Evolutionary conservation across 129 eudicot genomes (phyloP), one percentile per base, ranked within the genome.

Genomic region (Ambrosia artemisiifolia): DNA sequence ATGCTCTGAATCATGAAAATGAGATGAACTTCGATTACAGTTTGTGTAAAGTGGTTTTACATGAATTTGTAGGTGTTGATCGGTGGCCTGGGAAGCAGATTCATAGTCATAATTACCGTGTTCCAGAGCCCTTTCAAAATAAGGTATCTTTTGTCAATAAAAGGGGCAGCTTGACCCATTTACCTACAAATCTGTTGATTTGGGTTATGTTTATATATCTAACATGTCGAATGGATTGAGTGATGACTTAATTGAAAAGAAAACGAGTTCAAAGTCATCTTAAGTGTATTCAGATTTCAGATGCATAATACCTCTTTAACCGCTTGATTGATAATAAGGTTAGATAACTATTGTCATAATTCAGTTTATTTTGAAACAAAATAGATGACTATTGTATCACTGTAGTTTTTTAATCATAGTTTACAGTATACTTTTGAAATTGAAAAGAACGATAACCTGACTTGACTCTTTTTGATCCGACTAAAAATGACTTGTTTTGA

Each of bases 51-150:
- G 30, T n/a, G 36, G 54, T 65, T 76, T 5, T 65, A 32, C 71
- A 32, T 47, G 28, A 24, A 56, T 13, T 36, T 76, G 36, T 67
- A 92, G 96, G 96, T 28, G 86, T 88, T 64, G 92, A 84, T 79
- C 66, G 44, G 14, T 93, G 98, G 98, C 96, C 98, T 0, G 96
- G 96, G 40, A 87, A 85, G 83, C 96, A 93, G 71, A 85, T 89
- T 38, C 96, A 93, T 60, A 93, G 98, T 79, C 98, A 93, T 82
- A 93, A 89, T 73, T 93, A 93, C 62, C 92, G 96, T 30, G 74
- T 78, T 53, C 95, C 98, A 7, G 95, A 93, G 5, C 96, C 96
- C 36, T 93, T 78, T 65, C 77, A 43, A 63, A 80, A 87, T 54
- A 86, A 93, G 79, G 96, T 92, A 80, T 71, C 75, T 69, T 9